These are phyloP conservation scores for Crepidotus variabilis DNA, from an alignment of 768 basidiomycete genomes.

Conservation along the genomic window DNA sequence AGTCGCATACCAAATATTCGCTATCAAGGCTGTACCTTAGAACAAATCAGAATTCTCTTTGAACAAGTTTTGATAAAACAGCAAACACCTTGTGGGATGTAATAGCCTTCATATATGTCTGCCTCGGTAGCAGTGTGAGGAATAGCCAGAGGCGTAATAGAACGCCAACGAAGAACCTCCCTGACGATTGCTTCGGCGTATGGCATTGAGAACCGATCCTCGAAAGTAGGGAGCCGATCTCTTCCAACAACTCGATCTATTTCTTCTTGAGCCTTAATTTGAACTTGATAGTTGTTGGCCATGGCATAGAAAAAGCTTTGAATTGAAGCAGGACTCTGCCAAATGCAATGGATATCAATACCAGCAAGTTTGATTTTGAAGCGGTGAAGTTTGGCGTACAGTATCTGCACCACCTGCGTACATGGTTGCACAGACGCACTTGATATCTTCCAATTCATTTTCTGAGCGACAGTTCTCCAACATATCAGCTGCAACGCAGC, in stretches of 20 bases:
- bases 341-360: too few species aligned
- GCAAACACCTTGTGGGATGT: neutral
- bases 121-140: neutral
- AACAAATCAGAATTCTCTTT: neutral
- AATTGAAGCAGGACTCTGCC: conserved; percentile 54
- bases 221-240: conserved; percentile 56
- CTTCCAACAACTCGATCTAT: conserved; percentile 56
- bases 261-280: conserved; percentile 58
- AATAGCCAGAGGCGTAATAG: neutral
- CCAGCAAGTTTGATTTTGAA: too few species aligned
- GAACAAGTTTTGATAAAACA: neutral
- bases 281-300: conserved; percentile 54
- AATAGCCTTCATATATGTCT: neutral
- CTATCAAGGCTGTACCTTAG: neutral
- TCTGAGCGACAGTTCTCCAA: neutral
- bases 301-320: conserved; percentile 66
- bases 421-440: neutral
- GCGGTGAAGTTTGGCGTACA: neutral
- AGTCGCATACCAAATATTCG: neutral
- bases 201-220: conserved; percentile 52
- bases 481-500: neutral
- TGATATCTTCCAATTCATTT: neutral
- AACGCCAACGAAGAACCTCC: neutral
- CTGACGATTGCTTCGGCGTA: conserved; percentile 27
- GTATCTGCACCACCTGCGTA: conserved; percentile 3